Conservation (phyloP, 257 asterid species). For the Verbena officinalis region DNA sequence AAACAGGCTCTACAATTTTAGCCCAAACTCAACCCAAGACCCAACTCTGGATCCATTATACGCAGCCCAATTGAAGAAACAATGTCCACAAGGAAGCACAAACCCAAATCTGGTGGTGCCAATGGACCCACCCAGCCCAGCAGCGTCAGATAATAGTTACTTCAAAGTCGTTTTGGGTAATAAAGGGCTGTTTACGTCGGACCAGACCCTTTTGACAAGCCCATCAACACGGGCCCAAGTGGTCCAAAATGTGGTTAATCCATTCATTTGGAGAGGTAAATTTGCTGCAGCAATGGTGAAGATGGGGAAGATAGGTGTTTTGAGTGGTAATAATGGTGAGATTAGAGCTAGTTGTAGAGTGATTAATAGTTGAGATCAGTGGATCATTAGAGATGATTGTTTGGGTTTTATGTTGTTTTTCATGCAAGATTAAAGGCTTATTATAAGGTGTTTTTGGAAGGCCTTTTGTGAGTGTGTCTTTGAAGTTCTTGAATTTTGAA, state of each 20-base stretch:
- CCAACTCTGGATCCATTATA: slow-evolving; percentile 57
- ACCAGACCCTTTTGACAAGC: slow-evolving; percentile 42
- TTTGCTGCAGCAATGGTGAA: slow-evolving; percentile 58
- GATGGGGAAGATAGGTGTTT: slow-evolving; percentile 55
- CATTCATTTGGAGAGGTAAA: slow-evolving; percentile 36
- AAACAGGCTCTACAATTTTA: slow-evolving; percentile 61
- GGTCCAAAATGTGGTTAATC: slow-evolving; percentile 39
- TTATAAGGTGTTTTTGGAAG: neutral
- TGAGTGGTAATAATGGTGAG: slow-evolving; percentile 59
- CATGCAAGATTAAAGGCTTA: neutral
- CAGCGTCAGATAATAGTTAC: slow-evolving; percentile 35
- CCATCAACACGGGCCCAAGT: slow-evolving; percentile 37
- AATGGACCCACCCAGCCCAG: slow-evolving; percentile 55
- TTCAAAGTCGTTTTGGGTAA: slow-evolving; percentile 37
- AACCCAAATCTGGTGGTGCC: slow-evolving; percentile 47
- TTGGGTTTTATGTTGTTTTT: neutral
- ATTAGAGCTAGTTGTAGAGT: slow-evolving; percentile 61
- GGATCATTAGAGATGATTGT: neutral
- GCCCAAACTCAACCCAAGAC: slow-evolving; percentile 44
- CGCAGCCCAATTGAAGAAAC: slow-evolving; percentile 50
- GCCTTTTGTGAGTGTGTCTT: too few species aligned
- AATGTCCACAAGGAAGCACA: slow-evolving; percentile 47
- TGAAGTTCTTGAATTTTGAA: too few species aligned
- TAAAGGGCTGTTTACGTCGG: slow-evolving; percentile 50
- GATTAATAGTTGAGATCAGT: slow-evolving; percentile 34